Percentiles rank a stretch among this genome's conserved stretches.
These are phyloP conservation scores for Rhizopus sp. DNA, from an alignment of 371 early-diverging fungal genomes.

Conservation along the genomic window DNA sequence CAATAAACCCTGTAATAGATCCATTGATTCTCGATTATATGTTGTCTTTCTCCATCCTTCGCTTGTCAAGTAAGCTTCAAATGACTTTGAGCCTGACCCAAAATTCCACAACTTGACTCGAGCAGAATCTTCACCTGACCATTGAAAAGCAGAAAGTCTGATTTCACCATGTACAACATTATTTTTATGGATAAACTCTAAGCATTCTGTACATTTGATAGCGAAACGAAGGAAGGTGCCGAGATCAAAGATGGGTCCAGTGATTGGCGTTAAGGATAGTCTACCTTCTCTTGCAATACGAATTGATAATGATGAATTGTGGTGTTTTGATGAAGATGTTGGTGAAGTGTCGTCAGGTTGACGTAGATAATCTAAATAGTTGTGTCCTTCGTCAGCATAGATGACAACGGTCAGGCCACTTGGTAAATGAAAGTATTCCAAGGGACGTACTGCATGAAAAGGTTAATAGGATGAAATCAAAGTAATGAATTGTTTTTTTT, in stretches of 20 bases:
- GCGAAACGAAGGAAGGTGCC: conserved; percentile 49
- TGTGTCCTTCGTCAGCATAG: conserved; percentile 40
- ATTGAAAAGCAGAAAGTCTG: conserved; percentile 40
- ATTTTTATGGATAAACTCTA: conserved; percentile 48
- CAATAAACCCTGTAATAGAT: conserved; percentile 27
- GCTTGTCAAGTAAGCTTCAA: conserved; percentile 41
- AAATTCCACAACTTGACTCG: conserved; percentile 45
- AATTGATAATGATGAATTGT: background rate
- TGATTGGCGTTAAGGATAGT: background rate
- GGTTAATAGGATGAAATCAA: background rate
- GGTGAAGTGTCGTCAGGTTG: conserved; percentile 12
- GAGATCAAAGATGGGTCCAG: conserved; percentile 33
- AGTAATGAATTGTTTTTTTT: background rate
- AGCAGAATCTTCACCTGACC: conserved; percentile 35
- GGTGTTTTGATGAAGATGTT: background rate
- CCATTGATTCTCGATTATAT: conserved; percentile 35
- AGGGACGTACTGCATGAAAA: conserved; percentile 35
- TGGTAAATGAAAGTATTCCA: conserved; percentile 40
- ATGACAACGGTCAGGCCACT: conserved; percentile 41
- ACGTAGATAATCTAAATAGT: conserved; percentile 16
- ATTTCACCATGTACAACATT: conserved; percentile 48
- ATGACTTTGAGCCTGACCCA: conserved; percentile 35
- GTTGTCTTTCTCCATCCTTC: conserved; percentile 49
- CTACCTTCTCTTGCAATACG: background rate
- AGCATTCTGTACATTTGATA: conserved; percentile 43